Conservation (phyloP, 768 basidiomycete genomes). For the Collybia sp. region DNA sequence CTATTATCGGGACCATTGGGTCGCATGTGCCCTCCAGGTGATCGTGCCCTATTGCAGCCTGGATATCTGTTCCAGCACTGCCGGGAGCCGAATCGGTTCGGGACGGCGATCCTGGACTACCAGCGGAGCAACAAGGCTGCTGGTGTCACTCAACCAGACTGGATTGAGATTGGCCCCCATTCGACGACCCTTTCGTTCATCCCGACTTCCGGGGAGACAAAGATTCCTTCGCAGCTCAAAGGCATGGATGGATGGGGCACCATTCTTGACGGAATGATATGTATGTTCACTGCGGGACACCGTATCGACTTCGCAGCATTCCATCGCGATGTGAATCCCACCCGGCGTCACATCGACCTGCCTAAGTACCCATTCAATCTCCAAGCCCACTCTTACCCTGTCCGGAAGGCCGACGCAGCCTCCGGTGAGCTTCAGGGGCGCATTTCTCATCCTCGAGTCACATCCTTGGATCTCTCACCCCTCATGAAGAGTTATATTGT, state of each 20-base stretch:
- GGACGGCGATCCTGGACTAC: conserved; percentile 2
- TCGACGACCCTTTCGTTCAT: conserved; percentile 3
- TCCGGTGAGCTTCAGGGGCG: neutral
- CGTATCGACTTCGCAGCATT: neutral
- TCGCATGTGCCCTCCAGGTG: conserved; percentile 1
- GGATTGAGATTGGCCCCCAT: conserved; percentile 4
- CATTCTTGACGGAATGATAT: neutral
- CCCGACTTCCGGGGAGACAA: neutral
- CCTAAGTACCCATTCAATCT: conserved; percentile 1
- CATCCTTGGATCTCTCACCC: neutral
- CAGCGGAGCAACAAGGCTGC: neutral
- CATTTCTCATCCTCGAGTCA: neutral
- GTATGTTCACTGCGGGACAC: conserved; percentile 1
- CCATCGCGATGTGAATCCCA: conserved; percentile 3
- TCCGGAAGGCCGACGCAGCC: neutral
- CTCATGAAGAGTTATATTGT: neutral
- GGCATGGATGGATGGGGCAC: conserved; percentile 1
- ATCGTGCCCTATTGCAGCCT: neutral
- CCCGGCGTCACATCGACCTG: conserved; percentile 1
- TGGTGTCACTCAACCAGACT: conserved; percentile 1
- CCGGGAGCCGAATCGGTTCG: conserved; percentile 3
- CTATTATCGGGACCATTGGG: conserved; percentile 2
- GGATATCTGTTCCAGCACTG: conserved; percentile 3
- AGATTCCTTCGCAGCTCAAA: conserved; percentile 2
- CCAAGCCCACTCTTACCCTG: conserved; percentile 3